A percentile compares a stretch with the other conserved stretches of the same genome.
These are phyloP conservation scores for Circinella umbellata DNA, from an alignment of 371 early-diverging fungal genomes.

Conservation along the genomic window DNA sequence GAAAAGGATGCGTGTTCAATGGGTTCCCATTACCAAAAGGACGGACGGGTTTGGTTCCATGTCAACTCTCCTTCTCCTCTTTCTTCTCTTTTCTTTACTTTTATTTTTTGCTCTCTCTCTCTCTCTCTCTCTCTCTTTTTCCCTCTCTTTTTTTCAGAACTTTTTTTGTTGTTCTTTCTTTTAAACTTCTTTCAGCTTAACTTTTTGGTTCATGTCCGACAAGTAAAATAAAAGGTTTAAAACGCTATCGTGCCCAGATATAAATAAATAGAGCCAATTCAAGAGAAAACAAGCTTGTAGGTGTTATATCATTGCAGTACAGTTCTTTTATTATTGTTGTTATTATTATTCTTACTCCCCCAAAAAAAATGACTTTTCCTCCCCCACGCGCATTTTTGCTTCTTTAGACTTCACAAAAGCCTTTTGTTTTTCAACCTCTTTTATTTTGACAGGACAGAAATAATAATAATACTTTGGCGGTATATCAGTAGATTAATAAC, in stretches of 20 bases:
- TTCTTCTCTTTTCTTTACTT: background rate
- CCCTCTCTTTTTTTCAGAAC: background rate
- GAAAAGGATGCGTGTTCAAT: conserved; percentile 16
- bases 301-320: background rate
- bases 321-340: no score
- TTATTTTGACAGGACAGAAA: background rate
- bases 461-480: no score
- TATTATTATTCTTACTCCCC: background rate
- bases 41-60: conserved; percentile 11
- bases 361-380: background rate
- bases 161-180: background rate
- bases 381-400: background rate
- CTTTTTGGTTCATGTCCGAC: conserved; percentile 15
- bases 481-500: background rate
- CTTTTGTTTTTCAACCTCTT: background rate
- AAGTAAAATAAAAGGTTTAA: background rate
- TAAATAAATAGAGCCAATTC: no score
- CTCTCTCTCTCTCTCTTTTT: conserved; percentile 8
- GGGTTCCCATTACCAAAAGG: conserved; percentile 13
- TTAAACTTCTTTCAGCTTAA: background rate
- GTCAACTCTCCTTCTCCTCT: conserved; percentile 6
- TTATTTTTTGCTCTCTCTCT: background rate
- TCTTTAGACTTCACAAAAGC: no score
- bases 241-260: conserved; percentile 1
- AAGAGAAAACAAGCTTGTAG: background rate